Base-by-base conservation (phyloP, 169 alveolate species). In the Eimeria praecox region DNA sequence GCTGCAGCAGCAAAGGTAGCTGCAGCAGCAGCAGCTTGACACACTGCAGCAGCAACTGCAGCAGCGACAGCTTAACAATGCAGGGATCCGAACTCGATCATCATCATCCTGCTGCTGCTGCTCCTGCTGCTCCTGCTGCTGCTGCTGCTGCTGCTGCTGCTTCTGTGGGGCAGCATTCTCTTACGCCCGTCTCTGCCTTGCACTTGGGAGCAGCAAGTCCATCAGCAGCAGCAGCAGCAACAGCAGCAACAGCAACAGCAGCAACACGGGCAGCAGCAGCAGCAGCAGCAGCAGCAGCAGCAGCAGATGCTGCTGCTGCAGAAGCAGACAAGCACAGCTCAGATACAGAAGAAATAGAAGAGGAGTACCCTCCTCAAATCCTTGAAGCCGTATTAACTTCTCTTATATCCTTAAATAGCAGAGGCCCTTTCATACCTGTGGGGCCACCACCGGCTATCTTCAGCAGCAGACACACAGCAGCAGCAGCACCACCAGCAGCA, bases 41-140 rank as follows among this genome's bases (percentile, higher is more conserved):
- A 5, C 93, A 87, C 64, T 40, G 59, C 46, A 87, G 93, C 83
- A 87, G 93, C 82, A 59, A 40, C 93, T 87, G 82, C 66, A 87
- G 93, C 93, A 87, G 64, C 40, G 80, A 42, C 93, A 62, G 93
- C 33, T 56, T 83, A 33, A 9, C 33, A 20, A 52, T 54, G 75
- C 91, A 56, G 35, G 49, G 77, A 75, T 30, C 91, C 35, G 77
- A 83, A 27, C 77, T 24, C 30, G 91, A 83, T 27, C 54, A 30
- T n/a, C 77, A 54, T 16, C 40, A 30, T 35, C 33, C 83, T 24
- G 80, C 80, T 78, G 69, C 88, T 44, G 88, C 66, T 42, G 62
- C 88, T 77, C 66, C 86, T 75, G 38, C 86, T 75, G 85, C 85
- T 77, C 40, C 42, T 40, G 87, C 62, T 22, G 30, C 86, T 75